A percentile compares a stretch with the other conserved stretches of the same genome.
These are phyloP conservation scores for Aspergillus heteromorphus DNA, from an alignment of 495 filamentous ascomycete genomes.

Conservation along the genomic window DNA sequence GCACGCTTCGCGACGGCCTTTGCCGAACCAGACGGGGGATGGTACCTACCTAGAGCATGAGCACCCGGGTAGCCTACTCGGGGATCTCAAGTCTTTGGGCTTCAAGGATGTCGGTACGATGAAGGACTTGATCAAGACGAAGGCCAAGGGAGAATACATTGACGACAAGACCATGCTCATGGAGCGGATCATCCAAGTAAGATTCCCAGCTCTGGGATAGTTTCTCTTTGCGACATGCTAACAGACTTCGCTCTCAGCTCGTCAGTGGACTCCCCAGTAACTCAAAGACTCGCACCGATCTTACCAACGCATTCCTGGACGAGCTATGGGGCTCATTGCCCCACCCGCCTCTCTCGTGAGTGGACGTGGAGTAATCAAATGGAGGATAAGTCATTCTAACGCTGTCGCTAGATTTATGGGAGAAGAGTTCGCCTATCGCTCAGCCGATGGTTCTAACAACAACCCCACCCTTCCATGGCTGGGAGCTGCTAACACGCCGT, in stretches of 20 bases:
- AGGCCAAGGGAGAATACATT: constrained; percentile 49
- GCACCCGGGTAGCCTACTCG: constrained; percentile 50
- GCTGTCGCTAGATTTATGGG: constrained; percentile 50
- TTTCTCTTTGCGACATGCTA: background rate
- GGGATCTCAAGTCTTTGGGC: constrained; percentile 59
- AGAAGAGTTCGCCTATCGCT: constrained; percentile 60
- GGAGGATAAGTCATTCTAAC: background rate
- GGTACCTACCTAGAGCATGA: constrained; percentile 51
- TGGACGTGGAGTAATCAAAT: background rate
- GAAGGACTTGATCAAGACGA: constrained; percentile 46
- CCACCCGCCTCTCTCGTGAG: constrained; percentile 49
- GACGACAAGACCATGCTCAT: constrained; percentile 80
- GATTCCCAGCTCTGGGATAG: background rate
- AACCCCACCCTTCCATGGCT: constrained; percentile 52
- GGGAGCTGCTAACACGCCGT: constrained; percentile 51
- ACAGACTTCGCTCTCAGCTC: constrained; percentile 32
- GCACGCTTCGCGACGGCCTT: constrained; percentile 56
- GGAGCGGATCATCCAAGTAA: constrained; percentile 67
- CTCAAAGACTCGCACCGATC: constrained; percentile 56
- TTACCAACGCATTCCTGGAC: constrained; percentile 66
- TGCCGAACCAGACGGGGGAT: constrained; percentile 62
- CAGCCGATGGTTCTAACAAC: constrained; percentile 67
- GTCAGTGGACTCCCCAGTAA: constrained; percentile 58
- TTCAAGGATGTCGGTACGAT: constrained; percentile 54
- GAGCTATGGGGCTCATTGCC: constrained; percentile 62